These are phyloP conservation scores for Chaetomiaceae sp. DNA, from an alignment of 2,329 filamentous ascomycete genomes.

Conservation along the genomic window DNA sequence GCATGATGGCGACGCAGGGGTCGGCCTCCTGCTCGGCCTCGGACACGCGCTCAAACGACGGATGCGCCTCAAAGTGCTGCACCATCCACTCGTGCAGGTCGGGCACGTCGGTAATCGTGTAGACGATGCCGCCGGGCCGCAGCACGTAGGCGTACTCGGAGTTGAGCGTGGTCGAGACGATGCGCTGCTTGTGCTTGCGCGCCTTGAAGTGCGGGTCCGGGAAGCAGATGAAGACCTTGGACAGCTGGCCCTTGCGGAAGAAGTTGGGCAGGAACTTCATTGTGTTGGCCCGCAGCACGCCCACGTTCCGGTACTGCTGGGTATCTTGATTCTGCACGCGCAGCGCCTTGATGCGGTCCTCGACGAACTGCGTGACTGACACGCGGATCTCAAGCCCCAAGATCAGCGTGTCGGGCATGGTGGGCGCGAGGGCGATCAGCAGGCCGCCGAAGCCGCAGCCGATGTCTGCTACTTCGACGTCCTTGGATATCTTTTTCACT, in stretches of 20 bases:
- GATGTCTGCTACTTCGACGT: constrained; percentile 92
- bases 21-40: constrained; percentile 64
- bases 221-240: constrained; percentile 95
- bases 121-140: constrained; percentile 77
- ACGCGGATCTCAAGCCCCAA: constrained; percentile 86
- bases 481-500: constrained; percentile 48
- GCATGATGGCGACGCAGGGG: constrained; percentile 69
- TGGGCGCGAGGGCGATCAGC: constrained; percentile 76
- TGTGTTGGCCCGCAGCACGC: constrained; percentile 84
- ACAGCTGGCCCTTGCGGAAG: constrained; percentile 74
- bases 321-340: constrained; percentile 56
- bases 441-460: constrained; percentile 95
- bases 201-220: constrained; percentile 98
- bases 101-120: constrained; percentile 96
- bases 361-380: constrained; percentile 85
- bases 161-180: constrained; percentile 81
- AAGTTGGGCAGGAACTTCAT: constrained; percentile 99
- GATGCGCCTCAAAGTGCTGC: constrained; percentile 71
- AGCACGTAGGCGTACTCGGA: constrained; percentile 91
- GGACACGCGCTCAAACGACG: constrained; percentile 70
- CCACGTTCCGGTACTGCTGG: constrained; percentile 73
- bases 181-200: constrained; percentile 93
- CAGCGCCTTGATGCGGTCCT: constrained; percentile 79
- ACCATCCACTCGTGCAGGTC: constrained; percentile 94
- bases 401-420: constrained; percentile 75